phyloP scores from a whole-genome alignment of 768 basidiomycete species.

The Russula vinacea region DNA sequence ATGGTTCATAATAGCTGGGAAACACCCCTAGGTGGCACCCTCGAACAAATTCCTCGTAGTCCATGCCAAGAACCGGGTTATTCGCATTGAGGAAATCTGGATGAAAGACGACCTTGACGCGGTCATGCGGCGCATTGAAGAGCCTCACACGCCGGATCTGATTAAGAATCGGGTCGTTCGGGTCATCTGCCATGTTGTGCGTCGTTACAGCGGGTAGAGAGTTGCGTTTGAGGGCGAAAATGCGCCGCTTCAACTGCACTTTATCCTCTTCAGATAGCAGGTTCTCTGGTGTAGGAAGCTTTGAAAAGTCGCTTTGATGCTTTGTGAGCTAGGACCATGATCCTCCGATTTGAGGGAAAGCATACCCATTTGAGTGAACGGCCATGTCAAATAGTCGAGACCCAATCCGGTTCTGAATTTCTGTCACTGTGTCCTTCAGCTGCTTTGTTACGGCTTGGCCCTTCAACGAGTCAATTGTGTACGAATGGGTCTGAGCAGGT shows the following conservation, averaged over 20 bases:
- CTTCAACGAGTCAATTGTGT: slow-evolving; percentile 96
- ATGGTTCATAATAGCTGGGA: slow-evolving; percentile 95
- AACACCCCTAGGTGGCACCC: slow-evolving; percentile 99
- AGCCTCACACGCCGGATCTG: slow-evolving; percentile 92
- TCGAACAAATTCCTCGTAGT: slow-evolving; percentile 98
- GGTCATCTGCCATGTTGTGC: slow-evolving; percentile 97
- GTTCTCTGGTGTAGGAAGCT: slow-evolving; percentile 66
- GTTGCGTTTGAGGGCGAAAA: slow-evolving; percentile 93
- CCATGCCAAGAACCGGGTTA: slow-evolving; percentile 94
- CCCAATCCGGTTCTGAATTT: slow-evolving; percentile 92
- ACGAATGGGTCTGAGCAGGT: slow-evolving; percentile 94
- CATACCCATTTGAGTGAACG: slow-evolving; percentile 85
- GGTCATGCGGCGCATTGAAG: slow-evolving; percentile 84
- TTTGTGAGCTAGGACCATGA: slow-evolving; percentile 5
- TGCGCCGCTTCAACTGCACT: slow-evolving; percentile 90
- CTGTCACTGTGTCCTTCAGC: slow-evolving; percentile 89
- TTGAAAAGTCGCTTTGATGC: slow-evolving; percentile 60
- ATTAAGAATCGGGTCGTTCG: slow-evolving; percentile 87
- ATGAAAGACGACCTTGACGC: slow-evolving; percentile 98
- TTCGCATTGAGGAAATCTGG: slow-evolving; percentile 98
- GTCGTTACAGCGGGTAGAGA: slow-evolving; percentile 95
- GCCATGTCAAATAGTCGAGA: slow-evolving; percentile 92
- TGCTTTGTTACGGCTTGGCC: slow-evolving; percentile 97
- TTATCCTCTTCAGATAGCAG: slow-evolving; percentile 91
- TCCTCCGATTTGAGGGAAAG: background rate